These are phyloP conservation scores for Tilletia caries DNA, from an alignment of 1,284 basidiomycete genomes.

Conservation along the genomic window DNA sequence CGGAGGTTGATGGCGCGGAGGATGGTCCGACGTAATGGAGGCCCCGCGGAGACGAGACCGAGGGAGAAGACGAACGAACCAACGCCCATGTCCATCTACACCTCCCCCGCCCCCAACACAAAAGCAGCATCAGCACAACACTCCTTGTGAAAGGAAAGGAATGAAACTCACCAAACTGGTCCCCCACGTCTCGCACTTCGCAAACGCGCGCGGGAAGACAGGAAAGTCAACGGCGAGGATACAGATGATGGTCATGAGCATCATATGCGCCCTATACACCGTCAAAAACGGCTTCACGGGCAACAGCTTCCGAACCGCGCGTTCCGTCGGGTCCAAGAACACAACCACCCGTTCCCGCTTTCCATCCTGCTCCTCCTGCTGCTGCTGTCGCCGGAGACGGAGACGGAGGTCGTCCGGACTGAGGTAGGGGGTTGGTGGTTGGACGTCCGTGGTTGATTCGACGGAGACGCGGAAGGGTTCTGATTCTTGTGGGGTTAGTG, in stretches of 20 bases:
- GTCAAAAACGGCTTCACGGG: constrained; percentile 64
- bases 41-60: constrained; percentile 79
- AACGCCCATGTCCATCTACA: constrained; percentile 89
- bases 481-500: no score
- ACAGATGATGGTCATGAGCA: constrained; percentile 82
- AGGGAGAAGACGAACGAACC: constrained; percentile 94
- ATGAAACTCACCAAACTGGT: constrained; percentile 62
- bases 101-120: no score
- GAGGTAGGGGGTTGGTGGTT: constrained; percentile 31
- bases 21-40: constrained; percentile 56
- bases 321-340: constrained; percentile 15
- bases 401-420: constrained; percentile 17
- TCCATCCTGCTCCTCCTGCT: neutral
- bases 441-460: constrained; percentile 38
- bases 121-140: neutral
- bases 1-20: neutral
- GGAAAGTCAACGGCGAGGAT: constrained; percentile 94
- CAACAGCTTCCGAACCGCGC: neutral
- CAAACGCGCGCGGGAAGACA: constrained; percentile 80
- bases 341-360: neutral
- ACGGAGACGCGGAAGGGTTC: constrained; percentile 36
- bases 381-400: neutral
- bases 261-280: constrained; percentile 89
- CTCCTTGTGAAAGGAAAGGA: neutral
- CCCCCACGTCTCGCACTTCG: constrained; percentile 91